Conservation (phyloP, 345 rosid species). For the Citrus sp. region DNA sequence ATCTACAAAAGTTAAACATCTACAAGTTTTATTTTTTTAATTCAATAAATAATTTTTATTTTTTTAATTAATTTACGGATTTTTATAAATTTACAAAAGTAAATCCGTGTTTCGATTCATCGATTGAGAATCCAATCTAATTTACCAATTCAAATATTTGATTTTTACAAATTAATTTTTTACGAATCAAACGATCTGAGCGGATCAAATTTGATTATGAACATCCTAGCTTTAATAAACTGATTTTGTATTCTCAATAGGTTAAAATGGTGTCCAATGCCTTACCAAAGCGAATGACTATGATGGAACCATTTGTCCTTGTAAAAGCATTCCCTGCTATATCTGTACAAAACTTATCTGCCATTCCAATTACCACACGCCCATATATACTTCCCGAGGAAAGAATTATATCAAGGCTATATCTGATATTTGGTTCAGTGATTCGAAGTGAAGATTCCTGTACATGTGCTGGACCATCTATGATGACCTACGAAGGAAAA, state of each 20-base stretch:
- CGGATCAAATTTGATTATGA: no score
- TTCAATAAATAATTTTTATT: no score
- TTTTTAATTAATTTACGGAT: no score
- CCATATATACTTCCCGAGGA: conserved; percentile 21
- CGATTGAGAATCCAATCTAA: no score
- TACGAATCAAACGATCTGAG: no score
- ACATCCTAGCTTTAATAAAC: no score
- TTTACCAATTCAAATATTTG: no score
- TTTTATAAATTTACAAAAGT: no score
- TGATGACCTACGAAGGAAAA: conserved; percentile 28
- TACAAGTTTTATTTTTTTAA: no score
- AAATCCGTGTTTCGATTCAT: no score
- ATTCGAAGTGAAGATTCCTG: conserved; percentile 30
- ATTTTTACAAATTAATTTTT: no score
- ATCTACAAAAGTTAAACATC: no score
- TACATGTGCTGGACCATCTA: conserved; percentile 37
- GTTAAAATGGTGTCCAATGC: neutral
- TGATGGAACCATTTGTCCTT: conserved; percentile 38
- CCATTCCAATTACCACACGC: conserved; percentile 35
- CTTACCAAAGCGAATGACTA: conserved; percentile 46
- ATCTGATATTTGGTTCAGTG: conserved; percentile 29
- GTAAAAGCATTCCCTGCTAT: conserved; percentile 44
- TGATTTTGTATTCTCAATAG: neutral
- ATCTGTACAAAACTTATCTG: conserved; percentile 38
- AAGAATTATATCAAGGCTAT: conserved; percentile 29